Conservation (phyloP, 23 red algal species). For the Porphyridium purpureum region DNA sequence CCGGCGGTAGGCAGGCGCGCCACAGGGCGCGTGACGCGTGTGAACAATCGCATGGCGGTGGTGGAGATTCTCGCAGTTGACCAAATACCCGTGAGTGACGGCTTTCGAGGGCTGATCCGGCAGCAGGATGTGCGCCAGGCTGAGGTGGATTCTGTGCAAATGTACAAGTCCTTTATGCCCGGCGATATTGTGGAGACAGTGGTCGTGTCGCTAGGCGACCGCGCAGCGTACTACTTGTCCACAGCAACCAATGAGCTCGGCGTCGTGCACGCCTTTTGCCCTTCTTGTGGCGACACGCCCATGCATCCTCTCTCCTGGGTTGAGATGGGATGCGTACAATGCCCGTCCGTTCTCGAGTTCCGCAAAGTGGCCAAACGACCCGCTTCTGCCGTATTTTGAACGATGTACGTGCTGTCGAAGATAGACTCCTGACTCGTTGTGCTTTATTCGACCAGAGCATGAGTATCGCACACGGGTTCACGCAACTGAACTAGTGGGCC, state of each 20-base stretch:
- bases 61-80: conserved; percentile 1
- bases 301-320: too few species aligned
- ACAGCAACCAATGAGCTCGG: neutral
- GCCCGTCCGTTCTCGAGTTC: too few species aligned
- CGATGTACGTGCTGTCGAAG: too few species aligned
- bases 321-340: too few species aligned
- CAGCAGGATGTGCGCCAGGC: conserved; percentile 5
- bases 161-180: neutral
- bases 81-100: neutral
- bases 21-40: neutral
- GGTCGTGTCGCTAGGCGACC: conserved; percentile 7
- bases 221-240: conserved; percentile 3
- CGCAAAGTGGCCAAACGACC: too few species aligned
- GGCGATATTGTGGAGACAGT: conserved; percentile 5
- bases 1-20: too few species aligned
- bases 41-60: neutral
- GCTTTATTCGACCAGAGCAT: too few species aligned
- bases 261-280: conserved; percentile 5
- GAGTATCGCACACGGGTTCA: too few species aligned
- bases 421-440: too few species aligned
- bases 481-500: too few species aligned
- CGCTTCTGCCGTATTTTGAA: too few species aligned
- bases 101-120: conserved; percentile 6
- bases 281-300: neutral
- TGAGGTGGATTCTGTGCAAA: conserved; percentile 5